Evolutionary conservation across 192 early-diverging fungal species (phyloP).

Genomic region (Coemansia aciculifera): DNA sequence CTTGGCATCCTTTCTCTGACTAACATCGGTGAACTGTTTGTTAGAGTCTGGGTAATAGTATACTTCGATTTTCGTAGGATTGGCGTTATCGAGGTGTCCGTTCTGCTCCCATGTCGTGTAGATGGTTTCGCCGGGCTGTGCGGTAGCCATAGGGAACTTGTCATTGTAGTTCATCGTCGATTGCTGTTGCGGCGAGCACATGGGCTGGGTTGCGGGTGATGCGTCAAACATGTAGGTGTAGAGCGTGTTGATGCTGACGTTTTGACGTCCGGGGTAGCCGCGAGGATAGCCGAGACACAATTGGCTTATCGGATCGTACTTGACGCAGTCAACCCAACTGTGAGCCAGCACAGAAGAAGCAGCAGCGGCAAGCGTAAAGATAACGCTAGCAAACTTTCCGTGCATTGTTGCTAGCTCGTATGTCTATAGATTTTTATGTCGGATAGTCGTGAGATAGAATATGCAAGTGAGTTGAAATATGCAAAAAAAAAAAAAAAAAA

Average conservation of each 20-base stretch:
- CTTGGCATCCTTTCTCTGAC: slow-evolving; percentile 25
- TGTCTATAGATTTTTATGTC: neutral
- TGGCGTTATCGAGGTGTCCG: slow-evolving; percentile 56
- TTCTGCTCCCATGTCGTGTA: slow-evolving; percentile 60
- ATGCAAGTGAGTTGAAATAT: neutral
- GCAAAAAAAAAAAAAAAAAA: neutral
- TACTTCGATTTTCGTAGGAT: slow-evolving; percentile 46
- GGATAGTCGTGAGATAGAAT: neutral
- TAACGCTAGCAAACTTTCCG: neutral
- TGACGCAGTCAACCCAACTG: slow-evolving; percentile 63
- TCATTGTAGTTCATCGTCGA: slow-evolving; percentile 27
- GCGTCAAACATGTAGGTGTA: slow-evolving; percentile 59
- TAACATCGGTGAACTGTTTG: slow-evolving; percentile 34
- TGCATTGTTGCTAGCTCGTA: neutral
- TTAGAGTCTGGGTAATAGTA: slow-evolving; percentile 33
- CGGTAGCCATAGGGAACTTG: slow-evolving; percentile 52
- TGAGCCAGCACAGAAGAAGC: slow-evolving; percentile 55
- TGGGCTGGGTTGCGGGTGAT: slow-evolving; percentile 33
- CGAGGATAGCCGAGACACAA: slow-evolving; percentile 54
- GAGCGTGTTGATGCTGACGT: slow-evolving; percentile 49
- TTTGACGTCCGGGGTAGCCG: slow-evolving; percentile 57
- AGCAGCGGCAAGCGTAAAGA: neutral
- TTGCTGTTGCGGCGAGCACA: slow-evolving; percentile 55
- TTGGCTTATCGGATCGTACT: slow-evolving; percentile 49
- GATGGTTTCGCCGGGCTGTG: slow-evolving; percentile 56